A percentile compares a stretch with the other conserved stretches of the same genome.
Evolutionary conservation across 2,329 filamentous ascomycete species (phyloP).

Genomic region (Colletotrichum truncatum): DNA sequence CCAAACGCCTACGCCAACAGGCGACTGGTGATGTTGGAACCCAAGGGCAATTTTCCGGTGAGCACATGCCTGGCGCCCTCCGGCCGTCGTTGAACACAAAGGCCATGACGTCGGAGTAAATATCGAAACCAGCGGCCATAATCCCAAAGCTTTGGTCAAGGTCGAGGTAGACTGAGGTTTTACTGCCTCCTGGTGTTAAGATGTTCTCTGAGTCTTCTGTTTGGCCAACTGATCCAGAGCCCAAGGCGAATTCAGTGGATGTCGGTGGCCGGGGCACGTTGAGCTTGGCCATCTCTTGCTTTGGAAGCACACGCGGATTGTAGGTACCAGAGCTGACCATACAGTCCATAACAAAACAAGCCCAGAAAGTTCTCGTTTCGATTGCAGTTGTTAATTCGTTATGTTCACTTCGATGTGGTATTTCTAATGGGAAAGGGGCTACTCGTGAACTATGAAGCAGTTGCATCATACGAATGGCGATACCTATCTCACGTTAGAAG

Average conservation of each 20-base stretch:
- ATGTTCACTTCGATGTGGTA: slow-evolving; percentile 25
- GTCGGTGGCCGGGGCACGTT: slow-evolving; percentile 35
- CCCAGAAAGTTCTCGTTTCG: slow-evolving; percentile 53
- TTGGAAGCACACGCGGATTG: slow-evolving; percentile 46
- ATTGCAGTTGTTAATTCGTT: slow-evolving; percentile 38
- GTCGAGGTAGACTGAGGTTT: slow-evolving; percentile 33
- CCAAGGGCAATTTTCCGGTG: slow-evolving; percentile 50
- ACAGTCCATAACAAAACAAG: slow-evolving; percentile 55
- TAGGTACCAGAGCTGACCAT: slow-evolving; percentile 52
- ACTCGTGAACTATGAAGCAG: slow-evolving; percentile 41
- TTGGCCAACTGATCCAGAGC: background rate
- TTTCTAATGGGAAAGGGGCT: slow-evolving; percentile 38
- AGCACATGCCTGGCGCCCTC: slow-evolving; percentile 48
- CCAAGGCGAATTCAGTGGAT: slow-evolving; percentile 20
- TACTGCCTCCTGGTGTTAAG: background rate
- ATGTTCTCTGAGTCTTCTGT: slow-evolving; percentile 30
- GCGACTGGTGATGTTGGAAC: slow-evolving; percentile 45
- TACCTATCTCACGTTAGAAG: slow-evolving; percentile 34
- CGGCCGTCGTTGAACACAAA: slow-evolving; percentile 54
- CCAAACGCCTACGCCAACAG: slow-evolving; percentile 38
- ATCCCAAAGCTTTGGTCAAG: slow-evolving; percentile 43
- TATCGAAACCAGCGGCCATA: slow-evolving; percentile 52
- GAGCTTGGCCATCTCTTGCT: slow-evolving; percentile 44
- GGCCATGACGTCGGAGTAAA: slow-evolving; percentile 50
- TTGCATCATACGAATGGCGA: slow-evolving; percentile 50